A percentile compares a stretch with the other conserved stretches of the same genome.
Conservation (phyloP, 208 protist species). For the Leishmania gerbilli region DNA sequence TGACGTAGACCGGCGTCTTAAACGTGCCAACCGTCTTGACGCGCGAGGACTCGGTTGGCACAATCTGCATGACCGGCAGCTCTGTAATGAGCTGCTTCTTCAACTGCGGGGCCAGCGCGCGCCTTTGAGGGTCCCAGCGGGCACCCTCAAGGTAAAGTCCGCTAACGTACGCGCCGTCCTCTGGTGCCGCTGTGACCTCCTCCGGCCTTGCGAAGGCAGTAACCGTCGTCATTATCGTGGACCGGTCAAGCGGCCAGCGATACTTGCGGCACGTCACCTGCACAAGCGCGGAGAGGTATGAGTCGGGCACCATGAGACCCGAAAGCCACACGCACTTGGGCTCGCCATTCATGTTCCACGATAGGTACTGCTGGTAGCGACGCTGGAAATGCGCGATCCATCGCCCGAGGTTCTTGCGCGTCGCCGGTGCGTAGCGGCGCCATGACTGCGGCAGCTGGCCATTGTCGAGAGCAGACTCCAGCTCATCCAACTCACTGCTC, state of each 20-base stretch:
- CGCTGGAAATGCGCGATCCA: constrained; percentile 97
- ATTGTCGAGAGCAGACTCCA: constrained; percentile 93
- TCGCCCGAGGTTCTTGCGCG: constrained; percentile 94
- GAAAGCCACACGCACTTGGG: constrained; percentile 98
- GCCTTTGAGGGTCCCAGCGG: constrained; percentile 93
- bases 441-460: constrained; percentile 95
- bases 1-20: constrained; percentile 99
- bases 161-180: constrained; percentile 95
- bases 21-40: constrained; percentile 96
- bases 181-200: constrained; percentile 81
- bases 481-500: constrained; percentile 95
- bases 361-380: constrained; percentile 94
- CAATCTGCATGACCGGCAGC: constrained; percentile 98
- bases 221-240: constrained; percentile 95
- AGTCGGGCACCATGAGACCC: constrained; percentile 98
- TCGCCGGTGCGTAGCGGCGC: constrained; percentile 93
- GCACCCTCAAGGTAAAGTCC: constrained; percentile 98
- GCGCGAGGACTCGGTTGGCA: constrained; percentile 96
- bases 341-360: constrained; percentile 95
- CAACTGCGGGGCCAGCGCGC: constrained; percentile 81
- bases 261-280: constrained; percentile 98
- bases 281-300: constrained; percentile 98
- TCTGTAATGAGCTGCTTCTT: constrained; percentile 97
- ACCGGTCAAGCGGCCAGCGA: constrained; percentile 98
- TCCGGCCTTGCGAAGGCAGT: constrained; percentile 75